These are phyloP conservation scores for Candida tammaniensis DNA, from an alignment of 805 yeast genomes.

Conservation along the genomic window DNA sequence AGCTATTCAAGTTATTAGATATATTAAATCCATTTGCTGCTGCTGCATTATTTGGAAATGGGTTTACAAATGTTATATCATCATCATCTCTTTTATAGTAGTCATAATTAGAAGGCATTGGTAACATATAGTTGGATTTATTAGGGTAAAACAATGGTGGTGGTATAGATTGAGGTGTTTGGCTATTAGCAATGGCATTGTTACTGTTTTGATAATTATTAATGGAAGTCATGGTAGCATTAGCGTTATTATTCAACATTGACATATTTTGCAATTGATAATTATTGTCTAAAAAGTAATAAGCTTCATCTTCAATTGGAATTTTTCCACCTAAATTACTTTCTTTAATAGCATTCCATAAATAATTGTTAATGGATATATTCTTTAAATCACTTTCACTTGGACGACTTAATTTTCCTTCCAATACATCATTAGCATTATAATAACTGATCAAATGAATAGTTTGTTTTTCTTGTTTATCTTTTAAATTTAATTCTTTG, in stretches of 20 bases:
- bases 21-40: too few species aligned
- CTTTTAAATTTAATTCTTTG: constrained; percentile 25
- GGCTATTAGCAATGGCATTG: not conserved
- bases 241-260: constrained; percentile 14
- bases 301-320: constrained; percentile 49
- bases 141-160: constrained; percentile 9
- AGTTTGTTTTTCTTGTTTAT: constrained; percentile 37
- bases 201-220: constrained; percentile 5
- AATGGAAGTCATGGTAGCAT: not conserved
- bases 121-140: constrained; percentile 11
- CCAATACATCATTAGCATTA: constrained; percentile 66
- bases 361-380: constrained; percentile 42
- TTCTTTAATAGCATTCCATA: constrained; percentile 57
- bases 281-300: constrained; percentile 44
- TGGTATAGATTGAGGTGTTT: constrained; percentile 4
- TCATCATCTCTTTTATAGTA: constrained; percentile 10
- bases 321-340: constrained; percentile 58
- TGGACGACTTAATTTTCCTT: constrained; percentile 57
- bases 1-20: constrained; percentile 9
- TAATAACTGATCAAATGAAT: constrained; percentile 81
- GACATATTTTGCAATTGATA: constrained; percentile 42
- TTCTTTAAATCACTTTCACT: constrained; percentile 52
- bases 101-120: constrained; percentile 13
- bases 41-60: constrained; percentile 7
- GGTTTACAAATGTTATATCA: constrained; percentile 9